Conservation (phyloP, 441 rosid species). For the Pelargonium australe region DNA sequence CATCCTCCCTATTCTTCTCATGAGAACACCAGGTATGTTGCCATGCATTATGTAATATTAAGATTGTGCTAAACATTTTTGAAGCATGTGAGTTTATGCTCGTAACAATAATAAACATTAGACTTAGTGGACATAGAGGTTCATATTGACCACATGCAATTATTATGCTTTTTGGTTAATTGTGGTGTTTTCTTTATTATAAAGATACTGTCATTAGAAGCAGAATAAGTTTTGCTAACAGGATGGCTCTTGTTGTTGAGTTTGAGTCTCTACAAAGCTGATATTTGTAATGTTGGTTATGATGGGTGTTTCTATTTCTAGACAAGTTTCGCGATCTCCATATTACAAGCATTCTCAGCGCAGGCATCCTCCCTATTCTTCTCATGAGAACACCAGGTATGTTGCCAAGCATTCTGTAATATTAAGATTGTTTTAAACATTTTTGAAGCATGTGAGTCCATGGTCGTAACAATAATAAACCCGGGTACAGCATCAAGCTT, state of each 20-base stretch:
- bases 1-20: constrained; percentile 93
- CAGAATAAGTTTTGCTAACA: constrained; percentile 23
- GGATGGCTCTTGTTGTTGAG: constrained; percentile 23
- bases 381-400: constrained; percentile 64
- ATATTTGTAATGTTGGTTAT: constrained; percentile 35
- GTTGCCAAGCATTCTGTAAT: constrained; percentile 24
- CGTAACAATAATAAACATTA: neutral
- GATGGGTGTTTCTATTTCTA: constrained; percentile 90
- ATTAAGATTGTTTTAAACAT: constrained; percentile 36
- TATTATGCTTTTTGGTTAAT: neutral
- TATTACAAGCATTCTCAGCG: constrained; percentile 97
- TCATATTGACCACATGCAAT: too few relatives aligned
- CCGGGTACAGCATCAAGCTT: neutral
- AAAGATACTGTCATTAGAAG: constrained; percentile 15
- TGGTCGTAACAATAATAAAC: neutral
- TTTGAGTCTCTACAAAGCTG: constrained; percentile 31
- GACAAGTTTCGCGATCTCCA: constrained; percentile 97
- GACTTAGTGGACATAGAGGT: too few relatives aligned
- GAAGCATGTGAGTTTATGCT: neutral
- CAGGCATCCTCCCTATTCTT: constrained; percentile 94
- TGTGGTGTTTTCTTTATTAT: constrained; percentile 2
- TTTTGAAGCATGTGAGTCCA: constrained; percentile 7
- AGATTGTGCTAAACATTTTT: constrained; percentile 32
- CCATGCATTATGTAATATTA: constrained; percentile 28
- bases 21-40: constrained; percentile 48